Base-by-base conservation (phyloP, 176 grass and related monocot species). In the Calamus simplicifolius region DNA sequence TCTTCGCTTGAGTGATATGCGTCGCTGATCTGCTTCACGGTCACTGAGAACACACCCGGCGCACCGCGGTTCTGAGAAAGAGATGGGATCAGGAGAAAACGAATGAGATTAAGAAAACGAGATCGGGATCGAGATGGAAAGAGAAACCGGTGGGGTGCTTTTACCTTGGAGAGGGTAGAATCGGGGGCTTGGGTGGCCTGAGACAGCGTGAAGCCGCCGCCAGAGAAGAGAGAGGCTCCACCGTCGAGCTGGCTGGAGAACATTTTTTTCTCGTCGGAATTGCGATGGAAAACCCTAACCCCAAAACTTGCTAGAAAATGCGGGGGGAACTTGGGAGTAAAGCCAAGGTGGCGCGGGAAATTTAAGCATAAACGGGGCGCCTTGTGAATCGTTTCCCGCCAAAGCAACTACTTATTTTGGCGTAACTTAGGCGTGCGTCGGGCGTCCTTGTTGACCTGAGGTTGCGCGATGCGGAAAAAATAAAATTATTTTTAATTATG, bases 11-110 rank as follows among this genome's bases (percentile, higher is more conserved):
- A 78, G 43, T 89, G 75, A 19, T 64, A 81, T 7, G 93, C 93
- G 59, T 82, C 76, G 54, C 64, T 71, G 49, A 98, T 80, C 80
- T 89, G 93, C 76, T 88, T 98, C 25, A 92, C 67, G 7, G 93
- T 92, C 66, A 89, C 64, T 4, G 93, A 88, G 75, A 80, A 75
- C 4, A 76, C 84, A 18, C 84, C 68, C 31, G 59, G 62, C 8
- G 58, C 79, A 30, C 79, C 67, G 31, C 87, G 84, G 71, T 61
- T 76, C 93, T 92, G 69, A 51, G 12, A 60, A 25, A 16, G 27
- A 38, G 27, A 50, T 5, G 14, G 29, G 25, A 52, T 28, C 25
- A 1, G 16, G 48, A 51, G 16, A 61, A n/a, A 21, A 5, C 8
- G 19, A 59, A 19, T 15, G 16, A 51, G 38, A n/a, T 31, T 5